Base-by-base conservation (phyloP, 73 alveolate genomes). In the Symbiodinium pilosum region DNA sequence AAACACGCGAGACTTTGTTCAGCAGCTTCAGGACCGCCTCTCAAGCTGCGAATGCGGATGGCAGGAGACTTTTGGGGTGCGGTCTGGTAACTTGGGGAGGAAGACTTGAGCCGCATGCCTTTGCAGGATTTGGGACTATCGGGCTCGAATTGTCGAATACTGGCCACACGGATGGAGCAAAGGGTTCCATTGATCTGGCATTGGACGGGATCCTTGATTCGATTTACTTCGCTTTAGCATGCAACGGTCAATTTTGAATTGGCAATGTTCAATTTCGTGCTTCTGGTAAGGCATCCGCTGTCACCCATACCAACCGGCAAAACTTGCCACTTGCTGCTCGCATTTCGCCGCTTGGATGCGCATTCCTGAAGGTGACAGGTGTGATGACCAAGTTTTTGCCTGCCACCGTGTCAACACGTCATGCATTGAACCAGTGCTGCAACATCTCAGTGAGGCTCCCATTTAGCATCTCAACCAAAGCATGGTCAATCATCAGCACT, bases 321-420 rank as follows among this genome's bases (percentile, higher is more conserved):
- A 43, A 71, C 85, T 36, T 71, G 85, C 85, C 43, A 71, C 85
- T 36, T 71, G 85, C 44, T 71, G 34, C 43, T 71, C 44, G 85
- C 85, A n/a, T 71, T 71, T 36, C 85, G 85, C 77, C 77, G 77
- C 77, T 64, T 21, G 71, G n/a, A 54, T 54, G 71, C n/a, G n/a
- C n/a, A n/a, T n/a, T n/a, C n/a, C n/a, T n/a, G n/a, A n/a, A 47
- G 59, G 21, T 47, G 59, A 47, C n/a, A n/a, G 59, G 14, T 47
- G 59, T 47, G 59, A 47, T 47, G 59, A 32, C 30, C 16, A 21
- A 54, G 26, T 5, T 21, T 12, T 32, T 64, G 77, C 77, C 32
- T 47, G 77, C 32, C 7, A 26, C 77, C 40, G 1, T 24, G 77
- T n/a, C 11, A 64, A 36, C 32, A 64, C 41, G 11, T 7, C 75